Base-by-base conservation (phyloP, 306 rosid species). In the Vicia sativa region DNA sequence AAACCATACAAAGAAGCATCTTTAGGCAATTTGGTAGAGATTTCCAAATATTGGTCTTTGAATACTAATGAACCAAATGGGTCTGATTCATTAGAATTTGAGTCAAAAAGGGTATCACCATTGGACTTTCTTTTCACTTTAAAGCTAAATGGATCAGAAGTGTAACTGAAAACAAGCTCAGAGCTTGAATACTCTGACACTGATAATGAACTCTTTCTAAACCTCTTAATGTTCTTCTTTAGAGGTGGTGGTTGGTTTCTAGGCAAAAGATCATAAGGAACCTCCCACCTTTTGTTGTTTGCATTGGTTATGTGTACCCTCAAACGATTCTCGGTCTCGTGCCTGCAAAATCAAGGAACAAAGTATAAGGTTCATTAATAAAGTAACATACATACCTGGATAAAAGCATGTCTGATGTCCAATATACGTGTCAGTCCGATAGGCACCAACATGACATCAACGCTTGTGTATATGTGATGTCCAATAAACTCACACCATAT, bases 31-130 rank as follows among this genome's bases (percentile, higher is more conserved):
- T 79, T 72, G 11, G 95, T 89, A 5, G 96, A 87, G 60, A 92
- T 87, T 80, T 92, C 96, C 2, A 92, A 78, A 68, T 92, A 87
- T 68, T 92, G 95, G 72, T 92, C 98, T 74, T 92, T 92, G 58
- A 89, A 87, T n/a, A 89, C 92, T 80, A 92, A 2, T 26, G 70
- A 39, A 2, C 83, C 75, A 69, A 77, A 86, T 11, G 88, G 81
- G 74, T 77, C 86, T 1, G 87, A 79, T 1, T 78, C 71, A 3
- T 60, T 72, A 7, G 82, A 80, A 68, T 73, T 84, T 0, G 92
- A 60, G 69, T 92, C 77, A 81, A 92, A 92, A 6, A 90, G 87
- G 31, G 85, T 73, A 49, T 90, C 87, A 11, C 92, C 95, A 42
- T 90, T 88, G 1, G 96, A 80, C 46, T 85, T 90, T 41, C 98